These are phyloP conservation scores for Nelumbo lutea DNA, from an alignment of 164 flowering plant genomes.

Conservation along the genomic window DNA sequence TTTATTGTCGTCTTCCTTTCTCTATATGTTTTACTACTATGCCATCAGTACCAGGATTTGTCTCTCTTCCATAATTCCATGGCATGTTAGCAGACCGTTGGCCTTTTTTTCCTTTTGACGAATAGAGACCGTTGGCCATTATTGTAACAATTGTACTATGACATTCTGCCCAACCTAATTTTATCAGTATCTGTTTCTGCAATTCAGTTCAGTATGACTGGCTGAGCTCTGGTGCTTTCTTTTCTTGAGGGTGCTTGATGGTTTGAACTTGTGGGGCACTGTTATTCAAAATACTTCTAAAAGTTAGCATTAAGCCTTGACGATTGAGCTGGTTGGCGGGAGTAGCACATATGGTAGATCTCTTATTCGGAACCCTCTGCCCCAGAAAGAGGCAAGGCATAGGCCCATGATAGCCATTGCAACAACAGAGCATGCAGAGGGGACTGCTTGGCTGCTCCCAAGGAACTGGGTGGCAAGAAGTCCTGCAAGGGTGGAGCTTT, in stretches of 20 bases:
- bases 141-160: too few relatives aligned
- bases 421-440: slow-evolving; percentile 92
- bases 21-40: too few relatives aligned
- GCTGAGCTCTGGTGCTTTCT: background rate
- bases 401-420: slow-evolving; percentile 99
- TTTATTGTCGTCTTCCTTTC: too few relatives aligned
- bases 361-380: slow-evolving; percentile 60
- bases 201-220: background rate
- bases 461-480: slow-evolving; percentile 91
- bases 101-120: too few relatives aligned
- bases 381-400: slow-evolving; percentile 92
- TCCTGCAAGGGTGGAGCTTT: slow-evolving; percentile 97
- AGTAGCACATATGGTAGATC: slow-evolving; percentile 40
- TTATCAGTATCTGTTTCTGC: background rate
- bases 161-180: too few relatives aligned
- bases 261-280: background rate
- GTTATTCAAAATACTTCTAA: background rate
- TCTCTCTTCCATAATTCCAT: too few relatives aligned
- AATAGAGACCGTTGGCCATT: too few relatives aligned
- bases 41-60: too few relatives aligned
- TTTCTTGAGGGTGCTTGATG: background rate
- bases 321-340: slow-evolving; percentile 37
- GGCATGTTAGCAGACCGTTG: too few relatives aligned
- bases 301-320: slow-evolving; percentile 22
- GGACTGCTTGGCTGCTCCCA: slow-evolving; percentile 87